These are phyloP conservation scores for Huntiella abstrusa DNA, from an alignment of 2,329 filamentous ascomycete species.

Conservation along the genomic window DNA sequence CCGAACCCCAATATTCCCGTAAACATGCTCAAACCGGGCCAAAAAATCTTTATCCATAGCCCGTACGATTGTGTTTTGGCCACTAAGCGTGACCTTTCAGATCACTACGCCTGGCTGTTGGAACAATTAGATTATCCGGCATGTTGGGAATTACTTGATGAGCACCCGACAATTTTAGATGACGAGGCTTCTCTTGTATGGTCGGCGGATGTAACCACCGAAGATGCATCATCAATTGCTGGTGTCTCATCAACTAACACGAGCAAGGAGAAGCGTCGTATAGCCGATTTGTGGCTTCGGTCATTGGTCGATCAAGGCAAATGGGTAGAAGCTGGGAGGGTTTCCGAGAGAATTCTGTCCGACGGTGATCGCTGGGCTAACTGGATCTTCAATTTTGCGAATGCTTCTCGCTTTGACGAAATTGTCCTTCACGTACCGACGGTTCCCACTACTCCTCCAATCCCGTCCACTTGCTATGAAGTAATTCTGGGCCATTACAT, in stretches of 20 bases:
- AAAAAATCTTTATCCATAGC: conserved; percentile 82
- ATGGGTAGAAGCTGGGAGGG: conserved; percentile 60
- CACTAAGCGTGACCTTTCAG: conserved; percentile 66
- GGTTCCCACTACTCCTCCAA: conserved; percentile 54
- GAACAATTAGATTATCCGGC: conserved; percentile 64
- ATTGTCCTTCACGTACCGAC: conserved; percentile 71
- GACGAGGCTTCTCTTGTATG: conserved; percentile 22
- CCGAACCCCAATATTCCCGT: conserved; percentile 21
- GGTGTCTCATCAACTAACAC: conserved; percentile 20
- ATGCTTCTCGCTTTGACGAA: conserved; percentile 71
- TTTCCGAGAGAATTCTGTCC: conserved; percentile 67
- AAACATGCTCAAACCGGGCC: conserved; percentile 34
- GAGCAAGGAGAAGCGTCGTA: conserved; percentile 68
- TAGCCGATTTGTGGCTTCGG: conserved; percentile 86
- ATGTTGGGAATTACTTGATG: conserved; percentile 76
- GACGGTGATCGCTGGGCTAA: conserved; percentile 78
- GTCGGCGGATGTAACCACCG: conserved; percentile 26
- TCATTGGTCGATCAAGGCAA: conserved; percentile 57
- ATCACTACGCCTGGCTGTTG: conserved; percentile 73
- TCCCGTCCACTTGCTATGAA: conserved; percentile 73
- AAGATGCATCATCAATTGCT: conserved; percentile 26
- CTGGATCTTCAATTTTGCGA: conserved; percentile 85
- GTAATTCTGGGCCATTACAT: conserved; percentile 80
- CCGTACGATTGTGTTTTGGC: conserved; percentile 93
- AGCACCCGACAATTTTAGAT: conserved; percentile 58